These are phyloP conservation scores for Pseudonectria buxi DNA, from an alignment of 2,329 filamentous ascomycete species.

Conservation along the genomic window DNA sequence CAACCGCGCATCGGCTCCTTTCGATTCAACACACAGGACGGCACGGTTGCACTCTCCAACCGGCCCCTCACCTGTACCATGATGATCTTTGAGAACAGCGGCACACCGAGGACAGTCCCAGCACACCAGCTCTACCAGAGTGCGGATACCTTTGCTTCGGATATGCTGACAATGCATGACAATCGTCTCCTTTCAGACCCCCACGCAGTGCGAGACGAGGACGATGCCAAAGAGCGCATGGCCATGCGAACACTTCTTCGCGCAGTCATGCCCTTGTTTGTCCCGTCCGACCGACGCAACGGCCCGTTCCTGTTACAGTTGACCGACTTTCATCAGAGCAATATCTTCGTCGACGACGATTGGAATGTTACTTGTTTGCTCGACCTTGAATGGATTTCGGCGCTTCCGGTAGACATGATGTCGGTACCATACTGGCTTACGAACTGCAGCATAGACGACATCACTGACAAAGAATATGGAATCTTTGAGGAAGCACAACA, in stretches of 20 bases:
- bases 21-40: constrained; percentile 13
- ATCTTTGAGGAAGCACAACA: constrained; percentile 8
- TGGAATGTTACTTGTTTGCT: constrained; percentile 28
- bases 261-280: constrained; percentile 20
- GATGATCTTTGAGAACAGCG: constrained; percentile 25
- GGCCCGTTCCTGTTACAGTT: constrained; percentile 23
- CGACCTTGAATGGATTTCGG: constrained; percentile 28
- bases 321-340: constrained; percentile 28
- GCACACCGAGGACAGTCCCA: constrained; percentile 25
- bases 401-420: constrained; percentile 25
- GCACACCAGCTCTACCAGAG: constrained; percentile 24
- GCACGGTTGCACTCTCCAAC: constrained; percentile 25
- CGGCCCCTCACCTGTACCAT: constrained; percentile 11
- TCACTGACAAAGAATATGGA: constrained; percentile 9
- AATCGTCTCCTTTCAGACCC: constrained; percentile 20
- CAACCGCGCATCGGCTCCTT: constrained; percentile 17
- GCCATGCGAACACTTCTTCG: constrained; percentile 19
- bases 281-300: constrained; percentile 12
- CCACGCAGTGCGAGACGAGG: constrained; percentile 17
- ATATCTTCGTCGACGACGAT: constrained; percentile 29
- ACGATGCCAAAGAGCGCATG: constrained; percentile 24
- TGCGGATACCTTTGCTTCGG: constrained; percentile 21
- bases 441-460: constrained; percentile 11
- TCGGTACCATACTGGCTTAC: constrained; percentile 27
- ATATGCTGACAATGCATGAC: constrained; percentile 23